Base-by-base conservation (phyloP, 768 basidiomycete genomes). In the Plicaturopsis crispa region DNA sequence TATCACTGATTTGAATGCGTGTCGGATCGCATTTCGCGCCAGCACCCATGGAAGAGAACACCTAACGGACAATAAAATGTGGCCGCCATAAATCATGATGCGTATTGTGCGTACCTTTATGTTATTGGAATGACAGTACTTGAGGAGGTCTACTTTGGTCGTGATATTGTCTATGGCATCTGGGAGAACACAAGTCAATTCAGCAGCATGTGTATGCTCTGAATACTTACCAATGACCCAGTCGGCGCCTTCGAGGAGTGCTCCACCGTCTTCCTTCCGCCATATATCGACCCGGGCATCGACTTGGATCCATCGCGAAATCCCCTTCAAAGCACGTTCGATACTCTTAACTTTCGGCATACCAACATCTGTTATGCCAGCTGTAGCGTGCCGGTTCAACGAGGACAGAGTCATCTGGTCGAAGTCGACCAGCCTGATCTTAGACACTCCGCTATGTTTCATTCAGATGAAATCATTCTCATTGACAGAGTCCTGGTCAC, bases 161-260 rank as follows among this genome's bases (percentile, higher is more conserved):
- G 85, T 75, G 45, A 98, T 94, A 53, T 99, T 98, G 61, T 98
- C 94, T 42, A 98, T 99, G 4, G 92, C 92, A 59, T 99, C 94
- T 78, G 50, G 4, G 38, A n/a, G 6, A 18, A 38, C 35, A 46
- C 31, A 21, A 30, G 39, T 42, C 28, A 52, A 31, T 38, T 13
- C 40, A 37, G 23, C 39, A 23, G 10, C 7, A 38, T 17, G 19
- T 38, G 23, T 34, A 31, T 5, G 5, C 17, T 18, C 18, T 36
- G n/a, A 22, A 24, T 14, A 49, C 74, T 40, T 43, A 86, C 86
- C 87, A 46, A 99, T 74, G 16, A 98, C 94, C 88, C 92, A 99
- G 51, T 97, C 91, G 1, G 81, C 84, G 18, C 80, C 92, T 24
- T 81, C 79, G 0, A 99, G 65, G 24, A 93, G 63, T 2, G 54